Conservation (phyloP, 441 rosid species). For the Dalechampia spathulata region DNA sequence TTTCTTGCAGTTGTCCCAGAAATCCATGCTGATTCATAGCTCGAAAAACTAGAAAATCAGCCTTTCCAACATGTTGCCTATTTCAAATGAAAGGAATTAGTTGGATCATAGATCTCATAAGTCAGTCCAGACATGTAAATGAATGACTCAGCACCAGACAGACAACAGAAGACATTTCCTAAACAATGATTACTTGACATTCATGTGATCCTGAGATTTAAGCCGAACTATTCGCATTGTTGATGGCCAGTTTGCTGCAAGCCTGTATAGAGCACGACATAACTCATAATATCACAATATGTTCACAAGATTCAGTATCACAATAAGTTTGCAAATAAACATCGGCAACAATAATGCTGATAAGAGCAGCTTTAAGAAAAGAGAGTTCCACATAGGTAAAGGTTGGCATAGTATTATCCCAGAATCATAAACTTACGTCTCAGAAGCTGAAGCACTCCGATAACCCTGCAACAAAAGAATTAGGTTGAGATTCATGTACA, state of each 20-base stretch:
- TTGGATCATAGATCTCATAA: too few relatives aligned
- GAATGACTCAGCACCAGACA: slow-evolving; percentile 9
- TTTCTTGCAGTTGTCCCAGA: slow-evolving; percentile 92
- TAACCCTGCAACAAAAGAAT: slow-evolving; percentile 63
- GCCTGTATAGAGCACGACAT: too few relatives aligned
- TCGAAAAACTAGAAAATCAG: slow-evolving; percentile 92
- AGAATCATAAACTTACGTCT: slow-evolving; percentile 54
- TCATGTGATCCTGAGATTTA: slow-evolving; percentile 96
- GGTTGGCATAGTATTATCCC: background rate
- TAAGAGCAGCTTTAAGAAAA: slow-evolving; percentile 13
- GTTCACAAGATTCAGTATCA: too few relatives aligned
- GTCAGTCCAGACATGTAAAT: background rate
- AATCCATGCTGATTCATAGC: slow-evolving; percentile 98
- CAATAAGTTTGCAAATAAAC: too few relatives aligned
- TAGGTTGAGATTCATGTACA: slow-evolving; percentile 3
- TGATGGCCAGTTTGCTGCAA: slow-evolving; percentile 96
- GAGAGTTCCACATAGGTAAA: background rate
- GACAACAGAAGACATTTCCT: slow-evolving; percentile 14
- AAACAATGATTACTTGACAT: slow-evolving; percentile 65
- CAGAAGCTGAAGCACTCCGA: slow-evolving; percentile 80
- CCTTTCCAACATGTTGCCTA: slow-evolving; percentile 96
- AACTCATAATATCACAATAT: too few relatives aligned
- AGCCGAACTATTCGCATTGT: slow-evolving; percentile 96
- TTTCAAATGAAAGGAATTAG: slow-evolving; percentile 5
- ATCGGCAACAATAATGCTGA: too few relatives aligned